These are phyloP conservation scores for Brassica incana DNA, from an alignment of 345 rosid genomes.

Conservation along the genomic window DNA sequence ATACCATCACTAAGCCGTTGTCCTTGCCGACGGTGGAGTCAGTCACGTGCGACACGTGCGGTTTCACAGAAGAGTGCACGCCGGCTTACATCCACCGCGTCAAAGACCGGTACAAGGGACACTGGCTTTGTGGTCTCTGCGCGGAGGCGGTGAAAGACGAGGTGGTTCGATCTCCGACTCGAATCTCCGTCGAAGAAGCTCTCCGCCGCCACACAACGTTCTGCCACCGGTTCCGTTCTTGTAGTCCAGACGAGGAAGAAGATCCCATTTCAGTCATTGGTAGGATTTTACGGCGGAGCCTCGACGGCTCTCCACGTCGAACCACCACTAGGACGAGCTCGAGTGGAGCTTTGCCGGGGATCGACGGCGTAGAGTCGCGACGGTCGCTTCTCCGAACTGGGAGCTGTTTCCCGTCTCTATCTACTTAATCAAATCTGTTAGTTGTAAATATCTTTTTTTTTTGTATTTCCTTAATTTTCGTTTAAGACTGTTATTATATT, in stretches of 20 bases:
- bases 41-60: conserved; percentile 71
- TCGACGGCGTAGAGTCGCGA: conserved; percentile 38
- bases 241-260: conserved; percentile 45
- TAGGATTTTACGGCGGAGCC: conserved; percentile 55
- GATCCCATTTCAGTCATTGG: conserved; percentile 69
- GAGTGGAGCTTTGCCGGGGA: conserved; percentile 45
- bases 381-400: conserved; percentile 54
- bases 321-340: conserved; percentile 31
- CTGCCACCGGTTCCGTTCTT: conserved; percentile 48
- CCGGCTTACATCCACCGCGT: conserved; percentile 55
- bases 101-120: conserved; percentile 54
- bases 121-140: conserved; percentile 81
- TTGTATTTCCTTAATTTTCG: neutral
- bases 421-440: conserved; percentile 39
- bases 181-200: conserved; percentile 56
- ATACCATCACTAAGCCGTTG: conserved; percentile 13
- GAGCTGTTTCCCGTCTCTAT: conserved; percentile 65
- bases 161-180: conserved; percentile 40
- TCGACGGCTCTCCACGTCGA: conserved; percentile 53
- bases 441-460: conserved; percentile 1
- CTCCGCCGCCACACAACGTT: conserved; percentile 60
- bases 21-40: conserved; percentile 39
- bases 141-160: conserved; percentile 72
- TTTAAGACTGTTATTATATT: conserved; percentile 11
- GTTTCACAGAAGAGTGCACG: conserved; percentile 72